A percentile compares a stretch with the other conserved stretches of the same genome.
phyloP scores from a whole-genome alignment of 257 asterid genomes.

The Solanum piurae region DNA sequence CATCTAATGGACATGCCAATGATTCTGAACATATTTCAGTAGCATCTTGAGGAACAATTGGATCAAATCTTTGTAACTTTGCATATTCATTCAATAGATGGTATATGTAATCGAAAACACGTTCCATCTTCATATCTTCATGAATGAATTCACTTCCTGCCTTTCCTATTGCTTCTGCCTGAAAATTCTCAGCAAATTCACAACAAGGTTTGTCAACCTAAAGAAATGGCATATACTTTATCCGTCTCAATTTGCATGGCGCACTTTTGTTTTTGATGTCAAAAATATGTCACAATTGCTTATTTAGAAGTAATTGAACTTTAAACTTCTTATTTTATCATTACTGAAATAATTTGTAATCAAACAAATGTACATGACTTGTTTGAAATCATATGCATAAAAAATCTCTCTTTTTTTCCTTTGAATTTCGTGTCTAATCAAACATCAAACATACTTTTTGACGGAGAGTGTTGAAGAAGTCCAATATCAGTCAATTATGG shows the following conservation, averaged over 20 bases:
- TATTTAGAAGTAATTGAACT: neutral
- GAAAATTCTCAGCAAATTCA: neutral
- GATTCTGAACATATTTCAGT: neutral
- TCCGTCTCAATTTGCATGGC: neutral
- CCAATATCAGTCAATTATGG: neutral
- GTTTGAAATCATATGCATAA: neutral
- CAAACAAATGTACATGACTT: neutral
- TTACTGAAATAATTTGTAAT: too few relatives aligned
- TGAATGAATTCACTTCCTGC: neutral
- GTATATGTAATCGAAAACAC: neutral
- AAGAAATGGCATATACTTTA: neutral
- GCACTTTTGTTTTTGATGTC: neutral
- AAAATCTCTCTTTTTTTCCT: neutral
- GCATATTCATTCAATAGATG: slow-evolving; percentile 3
- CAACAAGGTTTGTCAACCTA: neutral
- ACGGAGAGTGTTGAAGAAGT: neutral
- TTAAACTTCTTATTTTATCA: neutral
- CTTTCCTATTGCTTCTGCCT: slow-evolving; percentile 1
- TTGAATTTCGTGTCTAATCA: neutral
- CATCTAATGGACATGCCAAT: neutral
- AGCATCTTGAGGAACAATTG: slow-evolving; percentile 3
- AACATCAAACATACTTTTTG: too few relatives aligned
- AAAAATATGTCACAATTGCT: neutral
- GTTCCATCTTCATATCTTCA: slow-evolving; percentile 4
- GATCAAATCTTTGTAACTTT: neutral